Evolutionary conservation across 495 filamentous ascomycete genomes (phyloP).

Genomic region (Hypoxylon subgilvum): DNA sequence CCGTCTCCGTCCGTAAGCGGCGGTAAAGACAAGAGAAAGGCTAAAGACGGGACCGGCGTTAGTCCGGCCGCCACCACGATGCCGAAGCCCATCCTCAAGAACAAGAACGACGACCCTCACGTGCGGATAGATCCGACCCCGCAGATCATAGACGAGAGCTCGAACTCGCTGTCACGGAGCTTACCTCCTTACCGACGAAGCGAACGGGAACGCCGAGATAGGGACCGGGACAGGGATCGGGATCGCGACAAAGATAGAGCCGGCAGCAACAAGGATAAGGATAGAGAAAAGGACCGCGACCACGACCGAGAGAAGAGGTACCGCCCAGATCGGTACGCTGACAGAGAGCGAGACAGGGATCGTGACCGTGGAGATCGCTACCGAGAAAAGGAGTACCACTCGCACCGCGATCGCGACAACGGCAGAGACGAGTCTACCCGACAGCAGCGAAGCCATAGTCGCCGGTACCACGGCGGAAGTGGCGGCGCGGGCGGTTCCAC

Average conservation of each 20-base stretch:
- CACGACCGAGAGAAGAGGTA: conserved; percentile 37
- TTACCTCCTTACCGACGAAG: conserved; percentile 30
- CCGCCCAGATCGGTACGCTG: conserved; percentile 28
- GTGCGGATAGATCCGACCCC: conserved; percentile 50
- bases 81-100: conserved; percentile 60
- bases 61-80: conserved; percentile 49
- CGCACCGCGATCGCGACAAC: conserved; percentile 18
- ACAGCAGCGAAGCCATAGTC: conserved; percentile 26
- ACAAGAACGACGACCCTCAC: conserved; percentile 54
- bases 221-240: conserved; percentile 30
- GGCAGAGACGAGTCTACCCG: conserved; percentile 4
- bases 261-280: conserved; percentile 42
- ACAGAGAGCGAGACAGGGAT: conserved; percentile 30
- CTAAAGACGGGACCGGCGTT: conserved; percentile 14
- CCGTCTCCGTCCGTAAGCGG: conserved; percentile 42
- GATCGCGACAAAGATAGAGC: conserved; percentile 26
- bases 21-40: conserved; percentile 32
- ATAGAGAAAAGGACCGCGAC: conserved; percentile 40
- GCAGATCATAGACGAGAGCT: conserved; percentile 44
- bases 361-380: conserved; percentile 24
- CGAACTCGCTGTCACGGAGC: conserved; percentile 41
- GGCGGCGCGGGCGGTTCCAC: neutral
- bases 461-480: conserved; percentile 18
- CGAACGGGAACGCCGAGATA: conserved; percentile 38
- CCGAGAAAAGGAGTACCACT: conserved; percentile 25